A percentile compares a stretch with the other conserved stretches of the same genome.
Evolutionary conservation across 768 basidiomycete genomes (phyloP).

Genomic region (Hygrocybe punicea): DNA sequence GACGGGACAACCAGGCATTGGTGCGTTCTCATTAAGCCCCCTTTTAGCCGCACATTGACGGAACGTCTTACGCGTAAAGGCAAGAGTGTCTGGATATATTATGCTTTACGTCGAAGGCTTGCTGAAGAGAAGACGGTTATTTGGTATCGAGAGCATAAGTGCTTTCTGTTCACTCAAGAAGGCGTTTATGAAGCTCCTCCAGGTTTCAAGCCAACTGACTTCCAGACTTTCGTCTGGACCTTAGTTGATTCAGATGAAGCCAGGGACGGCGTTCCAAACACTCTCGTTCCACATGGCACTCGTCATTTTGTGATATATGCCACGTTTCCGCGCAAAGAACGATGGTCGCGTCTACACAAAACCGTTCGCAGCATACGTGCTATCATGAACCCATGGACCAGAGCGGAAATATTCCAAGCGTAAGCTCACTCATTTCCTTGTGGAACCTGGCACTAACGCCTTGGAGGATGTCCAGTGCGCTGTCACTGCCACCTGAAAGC

Average conservation of each 20-base stretch:
- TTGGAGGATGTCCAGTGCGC: slow-evolving; percentile 3
- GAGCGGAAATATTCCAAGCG: slow-evolving; percentile 12
- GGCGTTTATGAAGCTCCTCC: slow-evolving; percentile 15
- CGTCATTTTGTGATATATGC: slow-evolving; percentile 12
- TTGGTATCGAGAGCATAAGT: slow-evolving; percentile 10
- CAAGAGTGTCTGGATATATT: slow-evolving; percentile 16
- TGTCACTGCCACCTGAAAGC: not conserved
- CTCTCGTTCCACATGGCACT: slow-evolving; percentile 6
- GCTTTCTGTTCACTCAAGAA: slow-evolving; percentile 17
- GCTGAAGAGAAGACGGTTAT: slow-evolving; percentile 21
- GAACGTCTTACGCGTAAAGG: slow-evolving; percentile 7
- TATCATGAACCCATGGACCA: slow-evolving; percentile 19
- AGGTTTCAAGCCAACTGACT: slow-evolving; percentile 5
- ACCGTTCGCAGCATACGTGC: slow-evolving; percentile 10
- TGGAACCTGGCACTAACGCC: slow-evolving; percentile 2
- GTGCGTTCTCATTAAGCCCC: not conserved
- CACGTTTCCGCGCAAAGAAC: slow-evolving; percentile 10
- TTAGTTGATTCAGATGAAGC: slow-evolving; percentile 7
- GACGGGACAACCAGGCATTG: slow-evolving; percentile 14
- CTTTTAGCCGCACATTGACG: not conserved
- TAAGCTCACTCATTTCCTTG: slow-evolving; percentile 8
- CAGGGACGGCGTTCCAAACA: slow-evolving; percentile 4
- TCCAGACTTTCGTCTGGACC: slow-evolving; percentile 6
- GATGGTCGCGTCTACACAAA: slow-evolving; percentile 11
- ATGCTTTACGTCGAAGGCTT: slow-evolving; percentile 15